These are phyloP conservation scores for Blastobotrys peoriensis DNA, from an alignment of 805 yeast genomes.

Conservation along the genomic window DNA sequence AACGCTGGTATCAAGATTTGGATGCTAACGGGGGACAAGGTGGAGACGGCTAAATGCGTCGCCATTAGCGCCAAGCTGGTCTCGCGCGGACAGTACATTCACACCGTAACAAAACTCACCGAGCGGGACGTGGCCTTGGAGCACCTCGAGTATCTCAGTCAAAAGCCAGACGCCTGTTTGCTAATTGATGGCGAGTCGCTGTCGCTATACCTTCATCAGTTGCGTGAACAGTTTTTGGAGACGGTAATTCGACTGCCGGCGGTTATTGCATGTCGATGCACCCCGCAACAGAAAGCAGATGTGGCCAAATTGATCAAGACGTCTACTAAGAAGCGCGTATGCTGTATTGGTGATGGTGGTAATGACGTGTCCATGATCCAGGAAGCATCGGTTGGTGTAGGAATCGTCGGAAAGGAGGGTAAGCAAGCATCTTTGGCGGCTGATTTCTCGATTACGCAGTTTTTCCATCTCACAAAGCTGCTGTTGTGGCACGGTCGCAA, in stretches of 20 bases:
- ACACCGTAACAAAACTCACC: constrained; percentile 64
- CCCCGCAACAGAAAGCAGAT: constrained; percentile 98
- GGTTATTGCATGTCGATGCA: constrained; percentile 97
- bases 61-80: constrained; percentile 93
- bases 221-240: constrained; percentile 66
- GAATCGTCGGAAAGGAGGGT: constrained; percentile 98
- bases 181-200: constrained; percentile 93
- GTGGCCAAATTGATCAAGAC: constrained; percentile 75
- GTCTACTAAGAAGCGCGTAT: constrained; percentile 80
- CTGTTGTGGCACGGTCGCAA: constrained; percentile 97
- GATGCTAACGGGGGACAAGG: constrained; percentile 99
- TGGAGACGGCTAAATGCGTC: constrained; percentile 96
- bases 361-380: constrained; percentile 99
- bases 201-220: constrained; percentile 57
- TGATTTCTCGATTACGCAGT: constrained; percentile 89
- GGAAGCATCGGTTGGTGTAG: constrained; percentile 98
- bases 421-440: constrained; percentile 96
- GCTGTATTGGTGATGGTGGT: constrained; percentile 99
- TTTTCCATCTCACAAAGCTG: constrained; percentile 79
- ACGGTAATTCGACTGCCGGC: constrained; percentile 77
- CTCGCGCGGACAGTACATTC: constrained; percentile 89
- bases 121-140: constrained; percentile 62
- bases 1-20: constrained; percentile 97
- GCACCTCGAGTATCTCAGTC: constrained; percentile 64
- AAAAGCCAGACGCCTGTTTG: constrained; percentile 64